Base-by-base conservation (phyloP, 179 eudicot species). In the Monotropa hypopitys region DNA sequence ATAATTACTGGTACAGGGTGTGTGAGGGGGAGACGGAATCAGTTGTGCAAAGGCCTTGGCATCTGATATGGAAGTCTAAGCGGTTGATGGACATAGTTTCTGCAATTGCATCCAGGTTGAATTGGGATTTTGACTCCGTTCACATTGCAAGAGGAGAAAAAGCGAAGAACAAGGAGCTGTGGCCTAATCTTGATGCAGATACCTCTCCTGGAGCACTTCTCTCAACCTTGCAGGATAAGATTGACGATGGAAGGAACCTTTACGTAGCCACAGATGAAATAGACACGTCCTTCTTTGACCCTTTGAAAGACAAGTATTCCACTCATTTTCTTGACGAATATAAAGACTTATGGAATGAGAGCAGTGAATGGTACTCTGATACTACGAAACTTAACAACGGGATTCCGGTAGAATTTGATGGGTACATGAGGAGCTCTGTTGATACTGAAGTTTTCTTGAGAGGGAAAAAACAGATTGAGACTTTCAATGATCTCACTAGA, bases 21-120 rank as follows among this genome's bases (percentile, higher is more conserved):
- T 94, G 98, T 80, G 98, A 94, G 86, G 98, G 98, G 33, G 92
- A 91, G 76, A 88, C 97, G 26, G 99, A 90, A 69, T 88, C 92
- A 7, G 87, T 90, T 73, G 86, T 95, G 68, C 87, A 91, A 78
- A 75, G 99, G 71, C 99, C 99, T 47, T 93, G 97, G 99, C 94
- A 91, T 80, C 28, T 90, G 88, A 38, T 93, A 30, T 89, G 95
- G 98, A 95, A 95, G 75, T 90, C 99, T 0, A 90, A 89, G 83
- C 85, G 98, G 74, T 83, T 95, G 82, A 86, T 95, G 91, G 97
- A 91, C 75, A 86, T 95, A 74, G 97, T 90, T 47, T 93, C 99
- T 7, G 86, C 88, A 8, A 89, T 95, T 72, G 83, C 95, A 62
- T 73, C 97, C 0, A 88, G 85, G 76, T 65, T 95, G 83, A 93